phyloP scores from a whole-genome alignment of 768 basidiomycete genomes.

The Porpolomopsis calyptriformis region DNA sequence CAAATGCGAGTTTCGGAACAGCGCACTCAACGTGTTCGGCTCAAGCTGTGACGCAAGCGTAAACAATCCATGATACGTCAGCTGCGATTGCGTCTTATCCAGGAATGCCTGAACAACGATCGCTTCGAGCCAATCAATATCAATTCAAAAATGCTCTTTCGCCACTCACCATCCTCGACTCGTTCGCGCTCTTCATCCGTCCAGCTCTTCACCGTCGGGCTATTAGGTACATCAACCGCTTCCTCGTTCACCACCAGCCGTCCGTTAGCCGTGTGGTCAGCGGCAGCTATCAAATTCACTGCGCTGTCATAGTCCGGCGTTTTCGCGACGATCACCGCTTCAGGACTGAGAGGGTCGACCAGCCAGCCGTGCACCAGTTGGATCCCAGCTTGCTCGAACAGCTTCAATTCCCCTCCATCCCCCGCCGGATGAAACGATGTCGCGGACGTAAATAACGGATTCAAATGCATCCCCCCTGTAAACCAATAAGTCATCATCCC shows the following conservation, averaged over 20 bases:
- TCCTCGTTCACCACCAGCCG: slow-evolving; percentile 39
- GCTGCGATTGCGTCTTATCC: slow-evolving; percentile 61
- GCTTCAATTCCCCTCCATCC: slow-evolving; percentile 65
- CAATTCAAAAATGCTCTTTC: neutral
- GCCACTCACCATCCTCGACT: slow-evolving; percentile 55
- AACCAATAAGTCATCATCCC: neutral
- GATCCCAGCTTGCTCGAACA: slow-evolving; percentile 78
- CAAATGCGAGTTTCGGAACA: slow-evolving; percentile 86
- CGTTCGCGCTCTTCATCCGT: slow-evolving; percentile 48
- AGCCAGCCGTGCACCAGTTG: slow-evolving; percentile 86
- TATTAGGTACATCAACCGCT: slow-evolving; percentile 14
- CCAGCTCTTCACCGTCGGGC: slow-evolving; percentile 22
- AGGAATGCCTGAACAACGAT: slow-evolving; percentile 59
- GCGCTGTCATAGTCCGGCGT: slow-evolving; percentile 65
- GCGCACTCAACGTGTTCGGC: slow-evolving; percentile 52
- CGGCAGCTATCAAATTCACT: slow-evolving; percentile 65
- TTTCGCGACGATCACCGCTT: slow-evolving; percentile 41
- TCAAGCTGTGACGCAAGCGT: slow-evolving; percentile 57
- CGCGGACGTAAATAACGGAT: slow-evolving; percentile 67
- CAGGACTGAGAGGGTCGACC: slow-evolving; percentile 56
- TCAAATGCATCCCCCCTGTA: slow-evolving; percentile 80
- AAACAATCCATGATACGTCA: slow-evolving; percentile 85
- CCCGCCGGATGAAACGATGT: slow-evolving; percentile 58
- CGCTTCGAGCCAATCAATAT: slow-evolving; percentile 30
- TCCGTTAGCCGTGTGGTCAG: slow-evolving; percentile 62